A percentile compares a stretch with the other conserved stretches of the same genome.
phyloP scores from a whole-genome alignment of 2,329 filamentous ascomycete genomes.

The Drechslerella stenobrocha region DNA sequence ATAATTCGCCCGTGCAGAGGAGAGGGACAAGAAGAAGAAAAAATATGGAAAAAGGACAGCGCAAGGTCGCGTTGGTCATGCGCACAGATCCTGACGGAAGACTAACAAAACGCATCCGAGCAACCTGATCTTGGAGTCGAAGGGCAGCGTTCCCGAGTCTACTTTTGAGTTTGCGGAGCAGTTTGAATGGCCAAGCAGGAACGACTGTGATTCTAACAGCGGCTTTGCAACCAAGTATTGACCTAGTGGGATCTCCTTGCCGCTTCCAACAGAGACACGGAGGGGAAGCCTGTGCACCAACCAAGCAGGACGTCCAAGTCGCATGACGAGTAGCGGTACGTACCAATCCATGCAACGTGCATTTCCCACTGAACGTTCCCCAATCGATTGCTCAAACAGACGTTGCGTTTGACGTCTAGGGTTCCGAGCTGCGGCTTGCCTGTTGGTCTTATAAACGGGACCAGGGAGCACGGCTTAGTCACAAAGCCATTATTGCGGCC shows the following conservation, averaged over 20 bases:
- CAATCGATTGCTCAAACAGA: too few species aligned
- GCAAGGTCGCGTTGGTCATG: background rate
- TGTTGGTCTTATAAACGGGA: background rate
- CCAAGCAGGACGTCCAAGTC: background rate
- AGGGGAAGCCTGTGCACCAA: slow-evolving; percentile 14
- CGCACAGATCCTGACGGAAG: slow-evolving; percentile 16
- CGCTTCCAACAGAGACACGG: slow-evolving; percentile 20
- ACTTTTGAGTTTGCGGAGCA: background rate
- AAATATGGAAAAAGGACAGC: background rate
- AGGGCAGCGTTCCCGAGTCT: too few species aligned
- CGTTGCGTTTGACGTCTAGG: too few species aligned
- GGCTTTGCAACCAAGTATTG: slow-evolving; percentile 24
- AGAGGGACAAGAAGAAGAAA: too few species aligned
- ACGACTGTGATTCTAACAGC: slow-evolving; percentile 32
- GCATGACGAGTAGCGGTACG: too few species aligned
- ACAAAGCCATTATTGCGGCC: too few species aligned
- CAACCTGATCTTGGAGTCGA: background rate
- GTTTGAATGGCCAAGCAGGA: slow-evolving; percentile 10
- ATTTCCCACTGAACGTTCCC: too few species aligned
- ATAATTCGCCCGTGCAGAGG: slow-evolving; percentile 2
- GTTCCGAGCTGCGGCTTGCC: too few species aligned
- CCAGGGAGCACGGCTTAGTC: too few species aligned
- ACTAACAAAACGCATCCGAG: background rate
- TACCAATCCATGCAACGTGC: too few species aligned
- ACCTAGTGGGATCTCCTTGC: slow-evolving; percentile 9